phyloP scores from a whole-genome alignment of 805 yeast species.

The Starmerella floricola region DNA sequence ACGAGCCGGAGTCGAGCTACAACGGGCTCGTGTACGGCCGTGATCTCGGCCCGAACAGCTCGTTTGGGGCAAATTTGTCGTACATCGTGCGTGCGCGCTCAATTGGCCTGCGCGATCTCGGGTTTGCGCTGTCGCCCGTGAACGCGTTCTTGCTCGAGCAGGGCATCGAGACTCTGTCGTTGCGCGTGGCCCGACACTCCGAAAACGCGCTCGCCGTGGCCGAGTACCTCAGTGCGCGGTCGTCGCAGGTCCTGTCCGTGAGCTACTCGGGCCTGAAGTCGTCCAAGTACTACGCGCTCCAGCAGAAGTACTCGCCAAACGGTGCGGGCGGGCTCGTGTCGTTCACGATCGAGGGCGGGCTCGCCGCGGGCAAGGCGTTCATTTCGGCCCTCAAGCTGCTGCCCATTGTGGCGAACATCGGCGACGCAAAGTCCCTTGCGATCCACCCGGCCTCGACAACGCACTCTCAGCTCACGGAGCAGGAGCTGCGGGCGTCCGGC shows the following conservation, averaged over 20 bases:
- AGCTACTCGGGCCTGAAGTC: conserved; percentile 82
- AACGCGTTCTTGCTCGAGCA: conserved; percentile 75
- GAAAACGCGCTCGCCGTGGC: conserved; percentile 73
- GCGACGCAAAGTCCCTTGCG: conserved; percentile 89
- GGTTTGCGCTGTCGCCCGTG: conserved; percentile 81
- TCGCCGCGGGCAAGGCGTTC: conserved; percentile 68
- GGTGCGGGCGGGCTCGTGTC: conserved; percentile 85
- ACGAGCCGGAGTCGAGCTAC: conserved; percentile 84
- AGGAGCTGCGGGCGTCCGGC: conserved; percentile 72
- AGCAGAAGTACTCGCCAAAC: conserved; percentile 66
- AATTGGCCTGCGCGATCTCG: conserved; percentile 56
- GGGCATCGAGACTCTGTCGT: conserved; percentile 87
- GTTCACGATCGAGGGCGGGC: conserved; percentile 67
- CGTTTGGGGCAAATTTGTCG: conserved; percentile 14
- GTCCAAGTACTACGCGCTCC: conserved; percentile 64
- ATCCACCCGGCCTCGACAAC: conserved; percentile 95
- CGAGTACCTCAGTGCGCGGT: conserved; percentile 49
- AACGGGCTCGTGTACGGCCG: conserved; percentile 79
- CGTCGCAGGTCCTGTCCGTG: conserved; percentile 77
- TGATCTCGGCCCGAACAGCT: conserved; percentile 35
- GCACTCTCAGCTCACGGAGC: conserved; percentile 77
- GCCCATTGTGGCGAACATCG: conserved; percentile 90
- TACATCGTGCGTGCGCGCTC: conserved; percentile 22
- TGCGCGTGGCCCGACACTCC: conserved; percentile 89
- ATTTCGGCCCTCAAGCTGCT: conserved; percentile 78